These are phyloP conservation scores for Pelagophyceae sp. DNA, from an alignment of 352 stramenopile genomes.

Conservation along the genomic window DNA sequence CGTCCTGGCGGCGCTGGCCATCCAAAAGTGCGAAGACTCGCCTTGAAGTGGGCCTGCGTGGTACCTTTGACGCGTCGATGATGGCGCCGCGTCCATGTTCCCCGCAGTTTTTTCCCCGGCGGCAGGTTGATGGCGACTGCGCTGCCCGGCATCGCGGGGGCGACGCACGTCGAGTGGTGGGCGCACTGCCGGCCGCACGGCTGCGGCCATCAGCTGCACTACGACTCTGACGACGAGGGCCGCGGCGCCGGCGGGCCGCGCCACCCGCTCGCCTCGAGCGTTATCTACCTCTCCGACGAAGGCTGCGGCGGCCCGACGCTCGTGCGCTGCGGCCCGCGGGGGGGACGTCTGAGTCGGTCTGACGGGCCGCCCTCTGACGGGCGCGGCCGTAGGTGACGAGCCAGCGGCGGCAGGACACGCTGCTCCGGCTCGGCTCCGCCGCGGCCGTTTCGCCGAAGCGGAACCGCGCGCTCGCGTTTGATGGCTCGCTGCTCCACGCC, in stretches of 20 bases:
- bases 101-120: too few species aligned
- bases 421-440: neutral
- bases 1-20: too few species aligned
- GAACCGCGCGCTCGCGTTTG: slow-evolving; percentile 38
- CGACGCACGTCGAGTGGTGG: slow-evolving; percentile 9
- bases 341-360: too few species aligned
- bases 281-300: neutral
- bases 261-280: slow-evolving; percentile 14
- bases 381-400: too few species aligned
- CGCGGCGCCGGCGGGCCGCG: neutral
- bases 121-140: neutral
- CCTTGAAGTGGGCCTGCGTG: too few species aligned
- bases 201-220: slow-evolving; percentile 1
- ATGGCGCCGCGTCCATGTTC: too few species aligned
- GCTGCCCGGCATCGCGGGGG: neutral
- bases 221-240: neutral
- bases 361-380: too few species aligned
- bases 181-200: neutral
- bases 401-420: neutral
- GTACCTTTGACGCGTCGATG: too few species aligned
- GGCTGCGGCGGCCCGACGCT: neutral
- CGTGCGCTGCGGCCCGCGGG: too few species aligned
- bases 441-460: slow-evolving; percentile 32
- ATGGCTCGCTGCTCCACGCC: slow-evolving; percentile 35
- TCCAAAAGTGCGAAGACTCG: too few species aligned